Evolutionary conservation across 176 grass and related monocot genomes (phyloP).

Genomic region (Carex scoparia): DNA sequence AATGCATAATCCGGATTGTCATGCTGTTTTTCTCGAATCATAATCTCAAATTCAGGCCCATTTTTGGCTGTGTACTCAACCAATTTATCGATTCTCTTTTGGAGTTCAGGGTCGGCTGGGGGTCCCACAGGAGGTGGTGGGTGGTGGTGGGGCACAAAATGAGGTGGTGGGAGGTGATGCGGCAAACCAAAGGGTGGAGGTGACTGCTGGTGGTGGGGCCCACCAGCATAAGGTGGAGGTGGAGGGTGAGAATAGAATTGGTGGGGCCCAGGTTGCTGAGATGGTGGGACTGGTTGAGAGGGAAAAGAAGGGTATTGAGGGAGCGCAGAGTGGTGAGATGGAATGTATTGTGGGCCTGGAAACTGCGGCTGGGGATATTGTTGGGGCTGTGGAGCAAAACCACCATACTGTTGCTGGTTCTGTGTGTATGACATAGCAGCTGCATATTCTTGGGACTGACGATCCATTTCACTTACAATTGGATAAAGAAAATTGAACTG

Average conservation of each 20-base stretch:
- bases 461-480: slow-evolving; percentile 36
- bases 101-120: slow-evolving; percentile 77
- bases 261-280: slow-evolving; percentile 33
- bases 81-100: slow-evolving; percentile 95
- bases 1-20: slow-evolving; percentile 92
- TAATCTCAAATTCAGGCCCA: slow-evolving; percentile 75
- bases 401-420: slow-evolving; percentile 68
- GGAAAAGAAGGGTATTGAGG: slow-evolving; percentile 68
- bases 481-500: not conserved
- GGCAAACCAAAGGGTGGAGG: slow-evolving; percentile 28
- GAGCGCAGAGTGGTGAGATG: slow-evolving; percentile 41
- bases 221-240: slow-evolving; percentile 29
- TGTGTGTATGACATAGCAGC: slow-evolving; percentile 78
- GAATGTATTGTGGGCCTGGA: slow-evolving; percentile 36
- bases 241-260: slow-evolving; percentile 55
- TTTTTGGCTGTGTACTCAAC: slow-evolving; percentile 94
- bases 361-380: slow-evolving; percentile 64
- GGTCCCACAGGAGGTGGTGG: slow-evolving; percentile 43
- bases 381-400: slow-evolving; percentile 66
- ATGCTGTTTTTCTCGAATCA: slow-evolving; percentile 97
- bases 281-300: slow-evolving; percentile 38
- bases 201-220: slow-evolving; percentile 39
- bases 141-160: slow-evolving; percentile 33
- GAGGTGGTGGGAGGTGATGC: slow-evolving; percentile 46
- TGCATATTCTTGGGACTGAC: slow-evolving; percentile 74